These are phyloP conservation scores for Pisolithus albus DNA, from an alignment of 768 basidiomycete species.

Conservation along the genomic window DNA sequence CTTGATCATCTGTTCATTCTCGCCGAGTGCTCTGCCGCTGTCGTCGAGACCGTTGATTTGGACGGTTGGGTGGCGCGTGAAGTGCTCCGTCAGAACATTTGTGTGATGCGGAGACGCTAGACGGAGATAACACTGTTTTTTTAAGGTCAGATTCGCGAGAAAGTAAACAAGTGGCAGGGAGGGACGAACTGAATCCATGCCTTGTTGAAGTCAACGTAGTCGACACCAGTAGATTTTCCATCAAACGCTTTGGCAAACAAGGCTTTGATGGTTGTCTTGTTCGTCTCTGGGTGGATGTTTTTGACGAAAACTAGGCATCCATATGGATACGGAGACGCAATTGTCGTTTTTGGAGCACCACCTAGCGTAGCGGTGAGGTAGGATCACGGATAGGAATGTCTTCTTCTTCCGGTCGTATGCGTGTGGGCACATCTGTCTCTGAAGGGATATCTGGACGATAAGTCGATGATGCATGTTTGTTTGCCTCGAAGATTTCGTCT, in stretches of 20 bases:
- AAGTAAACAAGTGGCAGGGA: neutral
- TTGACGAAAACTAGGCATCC: slow-evolving; percentile 66
- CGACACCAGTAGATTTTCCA: slow-evolving; percentile 35
- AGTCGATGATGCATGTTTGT: neutral
- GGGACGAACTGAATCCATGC: slow-evolving; percentile 57
- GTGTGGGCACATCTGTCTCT: neutral
- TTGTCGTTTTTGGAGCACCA: slow-evolving; percentile 7
- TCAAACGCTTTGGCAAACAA: slow-evolving; percentile 45
- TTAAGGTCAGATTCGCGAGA: neutral
- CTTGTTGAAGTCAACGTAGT: slow-evolving; percentile 78
- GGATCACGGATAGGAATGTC: neutral
- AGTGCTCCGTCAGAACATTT: slow-evolving; percentile 37
- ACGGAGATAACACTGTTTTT: slow-evolving; percentile 65
- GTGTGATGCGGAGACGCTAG: slow-evolving; percentile 48
- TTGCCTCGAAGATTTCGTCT: slow-evolving; percentile 32
- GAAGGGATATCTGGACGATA: neutral
- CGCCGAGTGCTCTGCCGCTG: slow-evolving; percentile 27
- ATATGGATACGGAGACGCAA: slow-evolving; percentile 44
- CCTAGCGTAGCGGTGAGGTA: neutral
- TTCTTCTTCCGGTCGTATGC: neutral
- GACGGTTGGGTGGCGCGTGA: slow-evolving; percentile 27
- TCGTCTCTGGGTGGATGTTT: slow-evolving; percentile 66
- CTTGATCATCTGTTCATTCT: slow-evolving; percentile 26
- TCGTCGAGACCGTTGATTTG: slow-evolving; percentile 55
- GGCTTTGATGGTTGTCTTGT: slow-evolving; percentile 69